Conservation (phyloP, 75 land plant genomes). For the Azolla pinnata region DNA sequence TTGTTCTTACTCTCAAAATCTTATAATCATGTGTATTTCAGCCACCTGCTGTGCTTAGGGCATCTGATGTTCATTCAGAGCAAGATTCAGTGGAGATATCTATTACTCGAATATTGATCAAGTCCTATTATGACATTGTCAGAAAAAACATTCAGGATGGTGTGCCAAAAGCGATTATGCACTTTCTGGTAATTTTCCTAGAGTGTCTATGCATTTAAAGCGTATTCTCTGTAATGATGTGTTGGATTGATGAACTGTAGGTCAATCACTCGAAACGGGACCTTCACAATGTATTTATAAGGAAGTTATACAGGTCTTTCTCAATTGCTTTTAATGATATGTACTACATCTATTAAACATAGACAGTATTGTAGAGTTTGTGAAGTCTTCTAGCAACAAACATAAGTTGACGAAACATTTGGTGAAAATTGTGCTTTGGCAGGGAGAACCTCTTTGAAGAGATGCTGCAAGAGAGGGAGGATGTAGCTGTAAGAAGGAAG, state of each 20-base stretch:
- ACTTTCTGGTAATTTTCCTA: slow-evolving; percentile 20
- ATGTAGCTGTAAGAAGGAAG: slow-evolving; percentile 25
- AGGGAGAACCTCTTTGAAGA: slow-evolving; percentile 29
- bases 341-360: too few relatives aligned
- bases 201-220: background rate
- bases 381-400: too few relatives aligned
- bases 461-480: slow-evolving; percentile 31
- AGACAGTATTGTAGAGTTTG: too few relatives aligned
- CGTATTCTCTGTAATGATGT: background rate
- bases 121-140: slow-evolving; percentile 47
- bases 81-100: slow-evolving; percentile 31
- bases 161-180: slow-evolving; percentile 43
- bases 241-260: slow-evolving; percentile 10
- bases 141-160: slow-evolving; percentile 37
- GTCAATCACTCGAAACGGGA: slow-evolving; percentile 32
- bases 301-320: slow-evolving; percentile 32
- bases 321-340: too few relatives aligned
- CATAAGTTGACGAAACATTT: too few relatives aligned
- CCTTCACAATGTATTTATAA: slow-evolving; percentile 26
- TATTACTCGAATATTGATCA: slow-evolving; percentile 29
- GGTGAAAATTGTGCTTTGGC: too few relatives aligned
- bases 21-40: slow-evolving; percentile 1
- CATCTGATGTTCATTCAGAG: slow-evolving; percentile 22
- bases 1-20: background rate
- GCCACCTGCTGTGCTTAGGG: slow-evolving; percentile 33